These are phyloP conservation scores for Bryoerythrophyllum caledonicum DNA, from an alignment of 225 moss, liverwort and hornwort species.

Conservation along the genomic window DNA sequence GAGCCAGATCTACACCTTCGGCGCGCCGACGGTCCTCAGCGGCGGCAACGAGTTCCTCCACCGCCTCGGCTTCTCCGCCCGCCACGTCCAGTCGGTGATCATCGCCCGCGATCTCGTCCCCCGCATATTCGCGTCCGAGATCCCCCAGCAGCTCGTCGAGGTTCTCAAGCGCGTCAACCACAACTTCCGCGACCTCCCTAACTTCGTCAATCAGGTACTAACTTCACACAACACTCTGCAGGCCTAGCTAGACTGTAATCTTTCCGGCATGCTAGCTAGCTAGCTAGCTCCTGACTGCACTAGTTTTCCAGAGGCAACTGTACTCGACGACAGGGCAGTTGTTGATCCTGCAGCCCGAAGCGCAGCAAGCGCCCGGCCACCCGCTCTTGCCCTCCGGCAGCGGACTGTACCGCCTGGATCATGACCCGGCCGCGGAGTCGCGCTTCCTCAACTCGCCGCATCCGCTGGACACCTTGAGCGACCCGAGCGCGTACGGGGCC, in stretches of 20 bases:
- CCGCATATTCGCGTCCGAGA: slow-evolving; percentile 48
- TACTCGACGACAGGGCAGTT: slow-evolving; percentile 47
- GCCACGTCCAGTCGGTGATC: slow-evolving; percentile 51
- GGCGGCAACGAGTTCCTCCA: slow-evolving; percentile 43
- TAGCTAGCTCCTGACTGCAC: background rate
- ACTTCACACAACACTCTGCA: background rate
- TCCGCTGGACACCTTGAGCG: slow-evolving; percentile 82
- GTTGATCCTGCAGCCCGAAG: slow-evolving; percentile 76
- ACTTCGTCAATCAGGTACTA: slow-evolving; percentile 39
- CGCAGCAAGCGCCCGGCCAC: slow-evolving; percentile 67
- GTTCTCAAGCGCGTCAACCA: slow-evolving; percentile 45
- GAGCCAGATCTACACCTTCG: slow-evolving; percentile 49
- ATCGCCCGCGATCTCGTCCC: slow-evolving; percentile 53
- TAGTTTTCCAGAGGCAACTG: slow-evolving; percentile 33
- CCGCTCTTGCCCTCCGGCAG: slow-evolving; percentile 82
- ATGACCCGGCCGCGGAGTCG: slow-evolving; percentile 49
- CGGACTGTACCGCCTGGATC: slow-evolving; percentile 67
- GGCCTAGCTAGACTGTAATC: background rate
- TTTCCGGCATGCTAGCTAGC: background rate
- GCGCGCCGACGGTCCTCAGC: slow-evolving; percentile 48
- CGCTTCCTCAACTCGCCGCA: slow-evolving; percentile 84
- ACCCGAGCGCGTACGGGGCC: slow-evolving; percentile 78
- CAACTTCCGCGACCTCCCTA: slow-evolving; percentile 40
- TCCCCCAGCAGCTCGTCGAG: slow-evolving; percentile 43
- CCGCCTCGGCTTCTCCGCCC: slow-evolving; percentile 35